A percentile compares a stretch with the other conserved stretches of the same genome.
phyloP scores from a whole-genome alignment of 2,329 filamentous ascomycete genomes.

The Penicillium sp. region DNA sequence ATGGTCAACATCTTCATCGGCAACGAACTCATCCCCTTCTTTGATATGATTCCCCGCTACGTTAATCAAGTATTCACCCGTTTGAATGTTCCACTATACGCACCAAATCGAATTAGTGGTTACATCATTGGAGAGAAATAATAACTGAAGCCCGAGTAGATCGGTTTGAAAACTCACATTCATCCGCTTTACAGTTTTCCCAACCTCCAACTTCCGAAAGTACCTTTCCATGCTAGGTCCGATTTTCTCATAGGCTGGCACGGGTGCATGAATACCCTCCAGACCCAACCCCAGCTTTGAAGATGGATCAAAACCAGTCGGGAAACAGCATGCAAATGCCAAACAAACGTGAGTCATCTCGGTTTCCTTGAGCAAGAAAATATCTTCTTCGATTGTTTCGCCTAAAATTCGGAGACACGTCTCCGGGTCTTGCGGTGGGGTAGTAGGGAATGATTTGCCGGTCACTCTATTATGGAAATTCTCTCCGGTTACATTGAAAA shows the following conservation, averaged over 20 bases:
- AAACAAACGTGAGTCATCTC: slow-evolving; percentile 1
- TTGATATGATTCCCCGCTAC: slow-evolving; percentile 5
- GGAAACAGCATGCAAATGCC: slow-evolving; percentile 3
- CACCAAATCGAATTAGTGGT: background rate
- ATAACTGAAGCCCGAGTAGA: too few species aligned
- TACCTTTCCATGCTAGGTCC: slow-evolving; percentile 9
- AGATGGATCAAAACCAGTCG: slow-evolving; percentile 4
- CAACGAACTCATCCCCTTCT: slow-evolving; percentile 3
- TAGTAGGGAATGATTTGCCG: background rate
- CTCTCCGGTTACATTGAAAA: background rate
- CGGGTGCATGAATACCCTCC: slow-evolving; percentile 1
- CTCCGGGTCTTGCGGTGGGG: slow-evolving; percentile 1
- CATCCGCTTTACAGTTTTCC: slow-evolving; percentile 3
- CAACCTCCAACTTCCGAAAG: slow-evolving; percentile 3
- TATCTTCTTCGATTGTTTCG: slow-evolving; percentile 6
- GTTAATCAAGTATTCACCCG: slow-evolving; percentile 1
- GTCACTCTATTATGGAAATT: background rate
- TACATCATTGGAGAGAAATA: too few species aligned
- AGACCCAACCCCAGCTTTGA: background rate
- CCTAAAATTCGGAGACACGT: background rate
- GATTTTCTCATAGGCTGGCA: slow-evolving; percentile 4
- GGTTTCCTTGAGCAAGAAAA: slow-evolving; percentile 1
- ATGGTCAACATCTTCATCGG: slow-evolving; percentile 4
- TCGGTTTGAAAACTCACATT: slow-evolving; percentile 3
- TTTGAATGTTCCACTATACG: slow-evolving; percentile 4